phyloP scores from a whole-genome alignment of 352 stramenopile species.

The Phytophthora podocarpi region DNA sequence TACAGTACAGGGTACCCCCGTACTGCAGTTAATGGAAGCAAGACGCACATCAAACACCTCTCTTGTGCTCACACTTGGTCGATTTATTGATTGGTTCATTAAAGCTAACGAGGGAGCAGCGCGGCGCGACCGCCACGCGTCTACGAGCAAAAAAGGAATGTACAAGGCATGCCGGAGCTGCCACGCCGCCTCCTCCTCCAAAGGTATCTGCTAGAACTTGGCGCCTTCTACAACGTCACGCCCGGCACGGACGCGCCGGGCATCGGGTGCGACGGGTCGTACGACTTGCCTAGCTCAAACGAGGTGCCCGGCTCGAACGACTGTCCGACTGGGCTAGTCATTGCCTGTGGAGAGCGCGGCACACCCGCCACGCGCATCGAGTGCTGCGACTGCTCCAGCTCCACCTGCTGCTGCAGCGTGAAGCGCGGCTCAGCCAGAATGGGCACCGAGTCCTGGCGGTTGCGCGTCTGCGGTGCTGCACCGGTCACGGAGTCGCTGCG shows the following conservation, averaged over 20 bases:
- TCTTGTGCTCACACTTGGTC: slow-evolving; percentile 10
- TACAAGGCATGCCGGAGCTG: slow-evolving; percentile 27
- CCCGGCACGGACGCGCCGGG: slow-evolving; percentile 34
- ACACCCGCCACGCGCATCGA: slow-evolving; percentile 25
- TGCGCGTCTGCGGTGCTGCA: slow-evolving; percentile 27
- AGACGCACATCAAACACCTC: background rate
- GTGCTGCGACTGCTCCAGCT: slow-evolving; percentile 32
- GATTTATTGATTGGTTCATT: slow-evolving; percentile 33
- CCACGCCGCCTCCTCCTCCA: slow-evolving; percentile 17
- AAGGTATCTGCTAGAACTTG: slow-evolving; percentile 28
- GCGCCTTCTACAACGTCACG: slow-evolving; percentile 40
- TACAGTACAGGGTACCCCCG: too few species aligned
- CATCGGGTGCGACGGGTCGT: slow-evolving; percentile 21
- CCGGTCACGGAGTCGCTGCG: slow-evolving; percentile 43
- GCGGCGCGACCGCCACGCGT: slow-evolving; percentile 17
- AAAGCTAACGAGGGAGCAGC: slow-evolving; percentile 32
- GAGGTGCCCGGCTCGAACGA: slow-evolving; percentile 33
- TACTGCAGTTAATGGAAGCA: too few species aligned
- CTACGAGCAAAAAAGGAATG: slow-evolving; percentile 40
- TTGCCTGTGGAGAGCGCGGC: slow-evolving; percentile 34
- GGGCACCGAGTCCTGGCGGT: slow-evolving; percentile 39
- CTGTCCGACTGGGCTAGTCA: slow-evolving; percentile 21
- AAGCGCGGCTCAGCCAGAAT: slow-evolving; percentile 42
- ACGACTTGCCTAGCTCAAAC: slow-evolving; percentile 26
- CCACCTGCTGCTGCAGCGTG: slow-evolving; percentile 47